Conservation (phyloP, 1,139 yeast species). For the Geotrichum siamense region DNA sequence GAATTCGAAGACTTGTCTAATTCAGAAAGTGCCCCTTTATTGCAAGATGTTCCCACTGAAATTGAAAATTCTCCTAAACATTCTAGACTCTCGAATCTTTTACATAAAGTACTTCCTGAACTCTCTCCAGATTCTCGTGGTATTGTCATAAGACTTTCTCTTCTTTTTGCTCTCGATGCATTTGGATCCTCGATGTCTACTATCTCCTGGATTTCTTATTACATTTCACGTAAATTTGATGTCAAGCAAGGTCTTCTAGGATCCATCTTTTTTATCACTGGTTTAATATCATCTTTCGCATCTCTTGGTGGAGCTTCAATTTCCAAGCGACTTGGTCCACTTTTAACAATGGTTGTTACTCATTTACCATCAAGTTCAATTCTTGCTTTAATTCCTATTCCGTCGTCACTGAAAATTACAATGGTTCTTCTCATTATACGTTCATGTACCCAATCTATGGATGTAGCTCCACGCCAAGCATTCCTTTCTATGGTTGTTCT, state of each 20-base stretch:
- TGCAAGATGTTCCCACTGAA: conserved; percentile 2
- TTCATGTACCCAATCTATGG: conserved; percentile 65
- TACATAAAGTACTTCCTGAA: conserved; percentile 14
- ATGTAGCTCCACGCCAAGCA: conserved; percentile 84
- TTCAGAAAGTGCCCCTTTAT: conserved; percentile 13
- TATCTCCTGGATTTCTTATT: conserved; percentile 79
- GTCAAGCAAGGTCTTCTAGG: conserved; percentile 37
- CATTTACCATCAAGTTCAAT: conserved; percentile 74
- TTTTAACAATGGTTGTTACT: conserved; percentile 63
- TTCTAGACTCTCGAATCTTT: neutral
- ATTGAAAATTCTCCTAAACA: conserved; percentile 1
- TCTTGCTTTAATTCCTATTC: conserved; percentile 49
- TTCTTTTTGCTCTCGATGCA: conserved; percentile 66
- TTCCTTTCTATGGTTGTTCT: conserved; percentile 61
- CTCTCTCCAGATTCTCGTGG: conserved; percentile 20
- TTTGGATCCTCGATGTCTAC: conserved; percentile 87
- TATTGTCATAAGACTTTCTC: conserved; percentile 35
- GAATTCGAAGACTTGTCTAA: conserved; percentile 35
- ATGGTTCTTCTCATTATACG: conserved; percentile 41
- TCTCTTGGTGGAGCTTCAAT: conserved; percentile 66
- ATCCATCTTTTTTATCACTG: conserved; percentile 53
- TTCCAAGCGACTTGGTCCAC: conserved; percentile 66
- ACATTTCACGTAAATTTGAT: conserved; percentile 41
- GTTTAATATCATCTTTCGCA: conserved; percentile 52
- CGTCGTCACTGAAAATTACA: conserved; percentile 25